phyloP scores from a whole-genome alignment of 345 rosid genomes.

The Eutrema yunnanense region DNA sequence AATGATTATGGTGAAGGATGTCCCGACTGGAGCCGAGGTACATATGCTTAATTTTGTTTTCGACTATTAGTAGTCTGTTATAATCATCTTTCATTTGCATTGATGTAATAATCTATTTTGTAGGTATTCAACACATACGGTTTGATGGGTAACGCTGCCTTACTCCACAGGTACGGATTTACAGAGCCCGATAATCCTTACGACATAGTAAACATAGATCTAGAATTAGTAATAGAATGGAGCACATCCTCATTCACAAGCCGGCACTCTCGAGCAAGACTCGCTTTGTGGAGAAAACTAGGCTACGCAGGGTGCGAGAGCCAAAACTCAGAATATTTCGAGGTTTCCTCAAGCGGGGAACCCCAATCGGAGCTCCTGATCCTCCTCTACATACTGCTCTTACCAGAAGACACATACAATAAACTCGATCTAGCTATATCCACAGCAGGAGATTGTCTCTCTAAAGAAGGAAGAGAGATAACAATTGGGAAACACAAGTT shows the following conservation, averaged over 20 bases:
- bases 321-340: conserved; percentile 68
- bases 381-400: conserved; percentile 48
- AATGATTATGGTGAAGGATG: conserved; percentile 89
- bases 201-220: conserved; percentile 77
- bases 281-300: conserved; percentile 64
- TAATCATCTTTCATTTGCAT: not conserved
- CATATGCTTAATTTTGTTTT: not conserved
- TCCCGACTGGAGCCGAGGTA: conserved; percentile 73
- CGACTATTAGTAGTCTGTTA: not conserved
- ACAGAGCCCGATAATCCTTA: conserved; percentile 67
- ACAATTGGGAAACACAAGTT: conserved; percentile 31
- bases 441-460: conserved; percentile 13
- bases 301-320: conserved; percentile 58
- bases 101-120: conserved; percentile 1
- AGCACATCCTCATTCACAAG: conserved; percentile 50
- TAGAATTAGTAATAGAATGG: conserved; percentile 73
- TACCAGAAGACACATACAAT: conserved; percentile 45
- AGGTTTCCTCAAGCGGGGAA: conserved; percentile 60
- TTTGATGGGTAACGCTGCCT: conserved; percentile 70
- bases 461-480: conserved; percentile 24
- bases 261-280: conserved; percentile 58
- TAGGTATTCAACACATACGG: conserved; percentile 92
- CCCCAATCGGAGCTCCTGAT: conserved; percentile 70
- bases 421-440: conserved; percentile 47
- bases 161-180: conserved; percentile 92